phyloP scores from a whole-genome alignment of 805 yeast genomes.

The Helenozyma baotianmanensis region DNA sequence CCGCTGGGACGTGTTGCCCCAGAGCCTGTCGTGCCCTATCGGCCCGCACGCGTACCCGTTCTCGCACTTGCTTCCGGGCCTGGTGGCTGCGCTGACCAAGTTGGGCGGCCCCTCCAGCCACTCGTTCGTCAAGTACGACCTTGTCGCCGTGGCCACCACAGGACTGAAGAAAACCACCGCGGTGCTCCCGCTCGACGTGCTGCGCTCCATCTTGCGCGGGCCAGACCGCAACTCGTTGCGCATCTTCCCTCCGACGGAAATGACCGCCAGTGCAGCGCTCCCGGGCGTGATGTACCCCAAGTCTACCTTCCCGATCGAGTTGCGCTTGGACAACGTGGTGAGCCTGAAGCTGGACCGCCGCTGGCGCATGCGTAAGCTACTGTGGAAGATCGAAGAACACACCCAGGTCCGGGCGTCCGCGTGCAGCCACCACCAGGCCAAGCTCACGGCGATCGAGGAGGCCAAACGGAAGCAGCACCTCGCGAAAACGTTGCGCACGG shows the following conservation, averaged over 20 bases:
- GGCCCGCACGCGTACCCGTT: constrained; percentile 90
- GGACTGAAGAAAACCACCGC: constrained; percentile 23
- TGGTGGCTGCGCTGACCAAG: constrained; percentile 74
- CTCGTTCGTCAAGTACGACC: constrained; percentile 63
- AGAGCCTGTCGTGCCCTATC: constrained; percentile 50
- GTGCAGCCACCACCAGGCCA: constrained; percentile 54
- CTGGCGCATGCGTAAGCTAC: constrained; percentile 89
- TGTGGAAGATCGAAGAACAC: constrained; percentile 86
- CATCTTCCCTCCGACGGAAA: constrained; percentile 92
- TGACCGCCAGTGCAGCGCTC: constrained; percentile 78
- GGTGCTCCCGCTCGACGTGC: constrained; percentile 65
- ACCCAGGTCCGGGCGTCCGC: constrained; percentile 56
- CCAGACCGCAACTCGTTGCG: constrained; percentile 83
- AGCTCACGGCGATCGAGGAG: constrained; percentile 44
- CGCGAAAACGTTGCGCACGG: constrained; percentile 10
- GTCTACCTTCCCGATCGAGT: constrained; percentile 77
- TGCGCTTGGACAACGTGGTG: constrained; percentile 70
- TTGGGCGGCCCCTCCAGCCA: constrained; percentile 49
- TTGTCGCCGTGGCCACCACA: constrained; percentile 54
- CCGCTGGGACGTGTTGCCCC: constrained; percentile 78
- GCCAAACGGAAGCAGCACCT: constrained; percentile 18
- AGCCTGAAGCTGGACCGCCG: constrained; percentile 50
- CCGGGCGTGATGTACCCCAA: constrained; percentile 90
- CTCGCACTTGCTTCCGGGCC: constrained; percentile 83
- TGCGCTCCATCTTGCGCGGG: constrained; percentile 74